Base-by-base conservation (phyloP, 2,329 filamentous ascomycete genomes). In the Arthroderma uncinatum region DNA sequence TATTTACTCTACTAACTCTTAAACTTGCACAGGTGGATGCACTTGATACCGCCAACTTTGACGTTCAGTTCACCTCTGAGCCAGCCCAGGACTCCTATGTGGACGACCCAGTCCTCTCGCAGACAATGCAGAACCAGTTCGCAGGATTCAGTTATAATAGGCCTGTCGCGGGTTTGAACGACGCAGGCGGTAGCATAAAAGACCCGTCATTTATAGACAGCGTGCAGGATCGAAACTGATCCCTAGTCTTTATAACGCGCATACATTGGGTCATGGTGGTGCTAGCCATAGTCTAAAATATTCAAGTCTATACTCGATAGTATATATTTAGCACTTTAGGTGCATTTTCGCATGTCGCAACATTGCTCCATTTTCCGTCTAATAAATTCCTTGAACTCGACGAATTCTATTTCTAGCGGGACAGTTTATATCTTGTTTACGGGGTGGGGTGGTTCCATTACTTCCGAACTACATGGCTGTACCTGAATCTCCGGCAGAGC, bases 71-170 rank as follows among this genome's bases (percentile, higher is more conserved):
- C 73, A 98, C 93, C 1, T 82, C 78, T 2, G 92, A 98, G 75
- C 90, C 93, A 0, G 85, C 89, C 61, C n/a, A n/a, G n/a, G 93
- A 98, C 72, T 95, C 90, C 1, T 93, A 86, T 64, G 93, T 97
- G 19, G 93, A 97, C 28, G 92, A 90, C 0, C 87, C 89, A 0
- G 79, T 89, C 68, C 80, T 98, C 39, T 95, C 90, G 14, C 83
- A 93, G 73, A 96, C 91, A 19, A 89, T 92, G 84, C 93, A 98
- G 74, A 84, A 95, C 71, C 91, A 95, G 68, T 98, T 98, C 70
- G 83, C 84, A 39, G 93, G 93, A 59, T 98, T 93, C 85, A 95
- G 88, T 62, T 97, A 97, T 79, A 97, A 96, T 75, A 83, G 93
- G 59, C 93, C 92, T 19, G 91, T 97, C 63, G 90, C 91, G 58